These are phyloP conservation scores for Fusarium globosum DNA, from an alignment of 2,329 filamentous ascomycete genomes.

Conservation along the genomic window DNA sequence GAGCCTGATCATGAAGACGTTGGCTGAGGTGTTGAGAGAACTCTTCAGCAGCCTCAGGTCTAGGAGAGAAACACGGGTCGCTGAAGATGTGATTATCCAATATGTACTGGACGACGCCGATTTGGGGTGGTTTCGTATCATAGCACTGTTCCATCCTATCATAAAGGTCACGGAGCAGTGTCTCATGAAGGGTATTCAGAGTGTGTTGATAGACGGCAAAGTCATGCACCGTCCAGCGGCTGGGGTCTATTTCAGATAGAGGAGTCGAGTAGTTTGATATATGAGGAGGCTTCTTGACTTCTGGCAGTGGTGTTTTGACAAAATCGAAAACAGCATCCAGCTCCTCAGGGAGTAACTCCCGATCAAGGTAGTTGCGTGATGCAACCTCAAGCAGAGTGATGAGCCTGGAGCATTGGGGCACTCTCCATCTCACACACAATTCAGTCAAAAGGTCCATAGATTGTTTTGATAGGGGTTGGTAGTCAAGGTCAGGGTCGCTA, in stretches of 20 bases:
- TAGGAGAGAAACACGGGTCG: constrained; percentile 80
- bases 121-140: constrained; percentile 84
- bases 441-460: constrained; percentile 87
- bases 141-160: constrained; percentile 89
- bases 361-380: constrained; percentile 84
- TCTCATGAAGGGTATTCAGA: constrained; percentile 80
- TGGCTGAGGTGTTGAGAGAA: constrained; percentile 79
- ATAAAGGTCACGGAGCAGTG: constrained; percentile 86
- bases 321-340: constrained; percentile 86
- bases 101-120: constrained; percentile 82
- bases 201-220: constrained; percentile 78
- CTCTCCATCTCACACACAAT: constrained; percentile 86
- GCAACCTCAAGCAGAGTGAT: constrained; percentile 87
- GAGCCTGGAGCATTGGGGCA: constrained; percentile 83
- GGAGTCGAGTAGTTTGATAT: constrained; percentile 63
- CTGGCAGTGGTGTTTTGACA: constrained; percentile 76
- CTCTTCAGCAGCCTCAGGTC: constrained; percentile 74
- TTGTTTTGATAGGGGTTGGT: constrained; percentile 74
- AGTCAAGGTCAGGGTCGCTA: constrained; percentile 61
- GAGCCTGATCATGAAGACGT: constrained; percentile 78
- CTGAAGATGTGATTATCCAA: constrained; percentile 84
- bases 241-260: constrained; percentile 67
- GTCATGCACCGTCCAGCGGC: constrained; percentile 76
- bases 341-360: constrained; percentile 83
- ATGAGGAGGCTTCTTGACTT: constrained; percentile 71